These are phyloP conservation scores for Fagopyrum tataricum DNA, from an alignment of 148 eudicot genomes.

Conservation along the genomic window DNA sequence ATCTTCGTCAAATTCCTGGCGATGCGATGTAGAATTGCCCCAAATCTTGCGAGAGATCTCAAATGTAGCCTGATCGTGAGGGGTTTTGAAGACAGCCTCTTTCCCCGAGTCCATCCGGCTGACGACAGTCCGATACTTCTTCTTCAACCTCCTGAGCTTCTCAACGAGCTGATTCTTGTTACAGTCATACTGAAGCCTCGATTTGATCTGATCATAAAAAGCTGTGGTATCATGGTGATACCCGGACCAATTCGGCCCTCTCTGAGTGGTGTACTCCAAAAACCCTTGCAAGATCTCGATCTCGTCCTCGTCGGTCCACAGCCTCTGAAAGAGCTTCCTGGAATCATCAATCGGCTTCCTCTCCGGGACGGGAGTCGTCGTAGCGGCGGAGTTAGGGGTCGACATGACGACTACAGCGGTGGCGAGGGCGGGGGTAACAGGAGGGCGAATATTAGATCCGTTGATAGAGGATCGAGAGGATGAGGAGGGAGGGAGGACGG, in stretches of 20 bases:
- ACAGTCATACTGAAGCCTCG: slow-evolving; percentile 70
- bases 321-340: slow-evolving; percentile 63
- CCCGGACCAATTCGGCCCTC: slow-evolving; percentile 43
- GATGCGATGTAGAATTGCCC: slow-evolving; percentile 25
- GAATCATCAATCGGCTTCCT: slow-evolving; percentile 61
- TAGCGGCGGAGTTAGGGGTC: slow-evolving; percentile 1
- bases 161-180: slow-evolving; percentile 91
- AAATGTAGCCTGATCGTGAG: slow-evolving; percentile 82
- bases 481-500: slow-evolving; percentile 14
- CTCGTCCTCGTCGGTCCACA: slow-evolving; percentile 96
- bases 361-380: slow-evolving; percentile 23
- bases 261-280: slow-evolving; percentile 45
- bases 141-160: slow-evolving; percentile 79
- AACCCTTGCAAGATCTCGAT: slow-evolving; percentile 92
- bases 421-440: slow-evolving; percentile 4
- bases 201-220: slow-evolving; percentile 86
- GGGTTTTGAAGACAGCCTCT: slow-evolving; percentile 65
- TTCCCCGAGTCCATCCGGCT: slow-evolving; percentile 58
- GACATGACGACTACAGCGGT: slow-evolving; percentile 5
- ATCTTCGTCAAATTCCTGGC: slow-evolving; percentile 47
- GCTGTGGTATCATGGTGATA: slow-evolving; percentile 83
- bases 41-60: slow-evolving; percentile 84
- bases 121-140: slow-evolving; percentile 72
- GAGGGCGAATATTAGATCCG: slow-evolving; percentile 8
- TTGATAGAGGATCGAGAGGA: background rate